Evolutionary conservation across 768 basidiomycete genomes (phyloP), one percentile per base, ranked within the genome.

Genomic region (Psilocybe tampanensis): DNA sequence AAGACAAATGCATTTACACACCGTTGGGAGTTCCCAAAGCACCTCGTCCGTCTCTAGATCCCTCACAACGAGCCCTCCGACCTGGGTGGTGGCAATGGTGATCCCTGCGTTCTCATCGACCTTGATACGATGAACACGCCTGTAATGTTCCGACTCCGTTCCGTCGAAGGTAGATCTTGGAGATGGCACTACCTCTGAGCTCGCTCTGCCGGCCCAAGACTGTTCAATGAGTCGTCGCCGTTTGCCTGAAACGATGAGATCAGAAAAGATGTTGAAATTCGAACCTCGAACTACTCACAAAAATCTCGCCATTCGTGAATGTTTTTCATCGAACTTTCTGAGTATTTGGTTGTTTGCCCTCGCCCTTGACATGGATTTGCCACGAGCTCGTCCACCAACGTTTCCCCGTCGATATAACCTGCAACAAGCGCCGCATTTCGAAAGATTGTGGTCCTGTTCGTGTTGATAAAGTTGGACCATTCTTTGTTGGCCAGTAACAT

Each of bases 91-190:
- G 2, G 80, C 80, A 41, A 92, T 81, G 48, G 88, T 72, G 21
- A 87, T 75, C 2, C 84, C 82, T 9, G 75, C 76, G 29, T 75
- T 69, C 62, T 89, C 83, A 55, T 94, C 92, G 19, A 89, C 80
- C 70, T 93, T 93, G 72, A 92, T 84, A 7, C 89, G 83, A 69
- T 92, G 89, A 0, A 89, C 84, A 3, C 66, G 63, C 22, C 61
- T 59, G 29, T 77, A 75, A 19, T 78, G 74, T 6, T 74, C 54
- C 8, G 67, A 55, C 1, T 65, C 60, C 34, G 80, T 68, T n/a
- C 70, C 18, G 29, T 47, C 39, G 7, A 47, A 41, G 8, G n/a
- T 24, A 23, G 39, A 23, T 8, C 58, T 55, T 1, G 63, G 60
- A 23, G 63, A 64, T 1, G 63, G 44, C 2, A 61, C 36, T 8